These are phyloP conservation scores for Friedmanniomyces endolithicus DNA, from an alignment of 495 filamentous ascomycete genomes.

Conservation along the genomic window DNA sequence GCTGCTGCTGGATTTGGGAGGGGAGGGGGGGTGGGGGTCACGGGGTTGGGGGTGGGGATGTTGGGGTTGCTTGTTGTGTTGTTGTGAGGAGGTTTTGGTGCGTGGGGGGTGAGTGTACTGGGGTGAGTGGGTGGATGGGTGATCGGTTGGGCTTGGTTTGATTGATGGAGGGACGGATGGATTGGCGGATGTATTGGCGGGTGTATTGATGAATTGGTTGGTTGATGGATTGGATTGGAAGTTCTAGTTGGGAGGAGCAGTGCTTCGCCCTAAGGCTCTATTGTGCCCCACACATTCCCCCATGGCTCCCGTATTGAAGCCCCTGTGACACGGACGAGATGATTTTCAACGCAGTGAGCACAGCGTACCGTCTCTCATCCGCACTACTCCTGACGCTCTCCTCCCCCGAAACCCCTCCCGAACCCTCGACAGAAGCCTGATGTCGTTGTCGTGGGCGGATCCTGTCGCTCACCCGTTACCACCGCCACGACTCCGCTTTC, in stretches of 20 bases:
- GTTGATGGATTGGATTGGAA: not conserved
- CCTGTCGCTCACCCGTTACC: conserved; percentile 7
- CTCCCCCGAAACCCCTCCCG: too few relatives aligned
- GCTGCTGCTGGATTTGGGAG: too few relatives aligned
- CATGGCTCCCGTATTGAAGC: not conserved
- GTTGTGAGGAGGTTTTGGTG: too few relatives aligned
- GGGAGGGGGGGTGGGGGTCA: too few relatives aligned
- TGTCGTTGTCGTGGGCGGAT: not conserved
- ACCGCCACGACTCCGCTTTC: not conserved
- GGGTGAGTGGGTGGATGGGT: too few relatives aligned
- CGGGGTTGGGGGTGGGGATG: too few relatives aligned
- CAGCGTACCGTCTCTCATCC: conserved; percentile 7
- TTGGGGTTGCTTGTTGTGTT: too few relatives aligned
- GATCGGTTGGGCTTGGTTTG: too few relatives aligned
- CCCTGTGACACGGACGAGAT: conserved; percentile 7
- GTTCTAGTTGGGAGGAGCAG: not conserved
- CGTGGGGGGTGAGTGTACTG: too few relatives aligned
- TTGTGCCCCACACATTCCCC: not conserved
- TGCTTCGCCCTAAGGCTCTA: not conserved
- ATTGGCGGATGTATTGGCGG: too few relatives aligned
- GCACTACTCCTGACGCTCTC: not conserved
- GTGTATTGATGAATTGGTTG: not conserved
- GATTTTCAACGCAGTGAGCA: conserved; percentile 11
- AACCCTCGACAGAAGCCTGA: too few relatives aligned
- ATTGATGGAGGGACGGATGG: too few relatives aligned